Conservation (phyloP, 345 rosid genomes). For the Toxicodendron radicans region DNA sequence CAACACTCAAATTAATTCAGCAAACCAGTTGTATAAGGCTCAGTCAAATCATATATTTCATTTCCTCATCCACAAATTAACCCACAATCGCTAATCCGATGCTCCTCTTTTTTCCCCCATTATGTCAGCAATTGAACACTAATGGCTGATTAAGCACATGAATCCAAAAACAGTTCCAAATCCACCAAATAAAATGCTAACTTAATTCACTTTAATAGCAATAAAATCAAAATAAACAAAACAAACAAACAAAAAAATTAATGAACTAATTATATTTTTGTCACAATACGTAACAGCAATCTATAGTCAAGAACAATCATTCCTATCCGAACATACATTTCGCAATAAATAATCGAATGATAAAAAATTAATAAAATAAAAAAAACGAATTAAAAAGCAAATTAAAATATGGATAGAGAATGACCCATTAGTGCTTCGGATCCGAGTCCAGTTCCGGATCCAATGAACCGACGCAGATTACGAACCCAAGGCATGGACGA, state of each 20-base stretch:
- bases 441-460: conserved; percentile 97
- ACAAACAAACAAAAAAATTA: background rate
- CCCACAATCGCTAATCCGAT: background rate
- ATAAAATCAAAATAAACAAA: background rate
- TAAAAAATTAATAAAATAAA: background rate
- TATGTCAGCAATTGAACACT: background rate
- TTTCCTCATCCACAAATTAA: background rate
- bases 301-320: background rate
- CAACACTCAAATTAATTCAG: background rate
- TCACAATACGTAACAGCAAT: background rate
- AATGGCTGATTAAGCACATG: background rate
- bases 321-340: background rate
- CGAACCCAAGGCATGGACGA: conserved; percentile 97
- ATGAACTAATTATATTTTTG: background rate
- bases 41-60: background rate
- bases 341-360: background rate
- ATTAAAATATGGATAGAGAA: background rate
- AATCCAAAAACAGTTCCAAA: background rate
- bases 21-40: background rate
- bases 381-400: background rate
- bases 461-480: conserved; percentile 84
- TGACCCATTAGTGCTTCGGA: conserved; percentile 98
- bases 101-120: background rate
- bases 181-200: background rate
- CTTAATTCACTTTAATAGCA: background rate